phyloP scores from a whole-genome alignment of 768 basidiomycete genomes.

The Calocybe cyanea region DNA sequence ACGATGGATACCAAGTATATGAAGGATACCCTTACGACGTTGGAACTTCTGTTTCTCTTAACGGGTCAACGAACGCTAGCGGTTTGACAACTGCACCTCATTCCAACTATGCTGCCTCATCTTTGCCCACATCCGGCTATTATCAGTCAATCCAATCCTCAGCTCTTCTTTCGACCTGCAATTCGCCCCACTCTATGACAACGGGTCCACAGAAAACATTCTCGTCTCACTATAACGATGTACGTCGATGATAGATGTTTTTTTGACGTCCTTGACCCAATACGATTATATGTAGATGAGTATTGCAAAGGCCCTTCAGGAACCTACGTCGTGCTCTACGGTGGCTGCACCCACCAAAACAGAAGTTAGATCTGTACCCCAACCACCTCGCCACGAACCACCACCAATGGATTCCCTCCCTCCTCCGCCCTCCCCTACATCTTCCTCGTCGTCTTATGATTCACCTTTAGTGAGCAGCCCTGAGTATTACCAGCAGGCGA shows the following conservation, averaged over 20 bases:
- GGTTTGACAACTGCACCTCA: neutral
- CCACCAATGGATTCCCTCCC: constrained; percentile 18
- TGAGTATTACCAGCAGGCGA: neutral
- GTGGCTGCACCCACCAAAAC: constrained; percentile 1
- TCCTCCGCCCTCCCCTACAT: constrained; percentile 8
- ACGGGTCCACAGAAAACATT: too few relatives aligned
- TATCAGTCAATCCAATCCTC: constrained; percentile 4
- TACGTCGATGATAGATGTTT: too few relatives aligned
- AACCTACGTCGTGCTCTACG: too few relatives aligned
- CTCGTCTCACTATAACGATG: too few relatives aligned
- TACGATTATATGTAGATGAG: too few relatives aligned
- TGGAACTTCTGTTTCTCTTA: neutral
- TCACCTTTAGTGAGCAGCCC: neutral
- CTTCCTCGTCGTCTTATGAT: constrained; percentile 3
- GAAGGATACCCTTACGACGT: constrained; percentile 14
- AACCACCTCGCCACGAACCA: constrained; percentile 6
- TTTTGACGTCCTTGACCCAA: too few relatives aligned
- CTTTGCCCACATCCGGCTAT: neutral
- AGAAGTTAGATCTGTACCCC: constrained; percentile 5
- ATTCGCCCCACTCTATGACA: too few relatives aligned
- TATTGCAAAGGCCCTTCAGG: too few relatives aligned
- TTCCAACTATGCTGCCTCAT: neutral
- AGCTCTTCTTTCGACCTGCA: constrained; percentile 1
- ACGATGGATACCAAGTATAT: constrained; percentile 12
- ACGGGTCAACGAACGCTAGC: neutral